phyloP scores from a whole-genome alignment of 2,329 filamentous ascomycete species.

The Ophiocordyceps camponoti-saundersi region DNA sequence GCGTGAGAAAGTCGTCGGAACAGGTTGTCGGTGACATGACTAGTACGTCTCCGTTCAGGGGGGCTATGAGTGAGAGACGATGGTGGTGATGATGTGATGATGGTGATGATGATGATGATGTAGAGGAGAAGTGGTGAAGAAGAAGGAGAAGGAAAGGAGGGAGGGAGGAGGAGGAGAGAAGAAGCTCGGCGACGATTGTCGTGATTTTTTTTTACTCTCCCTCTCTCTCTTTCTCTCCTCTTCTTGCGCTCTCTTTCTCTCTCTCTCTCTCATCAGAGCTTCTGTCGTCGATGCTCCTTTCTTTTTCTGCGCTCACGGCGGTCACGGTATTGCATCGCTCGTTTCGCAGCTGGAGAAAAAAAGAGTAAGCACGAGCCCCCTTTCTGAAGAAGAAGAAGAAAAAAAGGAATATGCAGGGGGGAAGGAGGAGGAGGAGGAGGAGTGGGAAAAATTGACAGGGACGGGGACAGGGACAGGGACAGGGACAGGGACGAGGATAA shows the following conservation, averaged over 20 bases:
- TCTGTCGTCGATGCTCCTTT: conserved; percentile 20
- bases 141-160: background rate
- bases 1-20: no score
- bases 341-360: conserved; percentile 13
- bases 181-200: no score
- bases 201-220: background rate
- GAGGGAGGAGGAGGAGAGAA: no score
- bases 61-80: no score
- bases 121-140: background rate
- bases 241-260: background rate
- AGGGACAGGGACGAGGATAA: no score
- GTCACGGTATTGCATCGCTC: conserved; percentile 17
- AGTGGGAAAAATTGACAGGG: no score
- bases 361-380: background rate
- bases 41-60: no score
- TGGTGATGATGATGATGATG: no score
- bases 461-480: no score
- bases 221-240: background rate
- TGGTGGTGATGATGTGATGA: no score
- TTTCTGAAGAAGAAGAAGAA: background rate
- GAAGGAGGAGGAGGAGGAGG: no score
- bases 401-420: background rate
- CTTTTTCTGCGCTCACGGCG: conserved; percentile 19
- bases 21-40: no score
- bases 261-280: conserved; percentile 9